Conservation (phyloP, 2,329 filamentous ascomycete species). For the Microascus cirrosus region DNA sequence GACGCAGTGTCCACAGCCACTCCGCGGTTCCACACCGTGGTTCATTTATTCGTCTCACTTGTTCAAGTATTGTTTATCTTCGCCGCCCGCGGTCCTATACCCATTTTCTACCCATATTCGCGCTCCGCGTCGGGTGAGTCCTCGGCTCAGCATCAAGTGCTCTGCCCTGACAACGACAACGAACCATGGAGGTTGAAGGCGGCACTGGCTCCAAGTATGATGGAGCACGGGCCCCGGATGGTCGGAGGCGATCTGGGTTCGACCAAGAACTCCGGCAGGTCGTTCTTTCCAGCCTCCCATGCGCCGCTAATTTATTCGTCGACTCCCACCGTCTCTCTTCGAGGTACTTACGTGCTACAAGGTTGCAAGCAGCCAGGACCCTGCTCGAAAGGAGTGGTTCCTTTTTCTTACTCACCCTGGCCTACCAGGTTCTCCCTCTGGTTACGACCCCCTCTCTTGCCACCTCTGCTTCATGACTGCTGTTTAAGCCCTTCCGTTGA, state of each 20-base stretch:
- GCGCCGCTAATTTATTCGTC: background rate
- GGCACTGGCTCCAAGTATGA: no score
- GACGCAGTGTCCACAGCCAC: background rate
- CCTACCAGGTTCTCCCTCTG: no score
- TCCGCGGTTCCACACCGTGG: background rate
- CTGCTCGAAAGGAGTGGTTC: no score
- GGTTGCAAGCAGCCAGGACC: background rate
- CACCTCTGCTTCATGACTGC: no score
- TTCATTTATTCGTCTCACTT: background rate
- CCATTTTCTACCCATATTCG: background rate
- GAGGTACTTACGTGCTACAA: background rate
- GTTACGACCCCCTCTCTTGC: no score
- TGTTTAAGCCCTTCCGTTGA: background rate
- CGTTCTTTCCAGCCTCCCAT: background rate
- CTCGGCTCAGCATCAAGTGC: no score
- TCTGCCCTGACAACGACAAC: no score
- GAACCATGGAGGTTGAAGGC: no score
- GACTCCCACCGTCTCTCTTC: background rate
- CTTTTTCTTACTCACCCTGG: no score
- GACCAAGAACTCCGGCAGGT: background rate
- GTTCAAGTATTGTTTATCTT: background rate
- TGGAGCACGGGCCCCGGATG: no score
- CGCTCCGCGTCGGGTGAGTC: background rate
- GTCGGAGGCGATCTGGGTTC: background rate
- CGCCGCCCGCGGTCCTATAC: background rate